Conservation (phyloP, 139 green algal species). For the Asterochloris sp. region DNA sequence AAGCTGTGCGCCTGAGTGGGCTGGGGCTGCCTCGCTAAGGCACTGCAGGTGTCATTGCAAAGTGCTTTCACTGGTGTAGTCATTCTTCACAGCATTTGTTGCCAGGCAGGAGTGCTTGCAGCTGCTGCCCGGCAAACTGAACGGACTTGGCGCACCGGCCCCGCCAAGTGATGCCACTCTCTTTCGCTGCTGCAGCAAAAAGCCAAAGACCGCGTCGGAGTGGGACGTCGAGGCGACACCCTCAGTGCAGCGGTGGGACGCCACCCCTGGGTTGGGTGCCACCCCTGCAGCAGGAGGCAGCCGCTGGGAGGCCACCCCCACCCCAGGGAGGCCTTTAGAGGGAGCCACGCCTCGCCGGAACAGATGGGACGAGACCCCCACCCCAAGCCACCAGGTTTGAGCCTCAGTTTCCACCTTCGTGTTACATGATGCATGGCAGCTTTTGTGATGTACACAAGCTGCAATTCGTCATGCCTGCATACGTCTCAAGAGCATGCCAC, state of each 20-base stretch:
- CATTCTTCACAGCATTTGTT: no score
- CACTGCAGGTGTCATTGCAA: no score
- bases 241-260: constrained; percentile 45
- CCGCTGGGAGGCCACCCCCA: constrained; percentile 66
- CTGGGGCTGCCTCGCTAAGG: no score
- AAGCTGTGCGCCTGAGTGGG: no score
- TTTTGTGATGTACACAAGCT: background rate
- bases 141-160: no score
- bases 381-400: constrained; percentile 5
- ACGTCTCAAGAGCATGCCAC: no score
- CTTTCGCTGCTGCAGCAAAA: constrained; percentile 41
- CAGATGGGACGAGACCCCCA: constrained; percentile 70
- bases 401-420: no score
- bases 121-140: no score
- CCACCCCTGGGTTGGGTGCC: constrained; percentile 37
- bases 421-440: background rate
- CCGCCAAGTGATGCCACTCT: no score
- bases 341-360: constrained; percentile 42
- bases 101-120: no score
- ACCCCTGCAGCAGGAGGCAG: constrained; percentile 25
- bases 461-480: no score
- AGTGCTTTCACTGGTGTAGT: no score
- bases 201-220: constrained; percentile 58
- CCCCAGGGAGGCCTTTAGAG: constrained; percentile 20
- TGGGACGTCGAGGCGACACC: constrained; percentile 88